These are phyloP conservation scores for Crotalaria pallida DNA, from an alignment of 306 rosid genomes.

Conservation along the genomic window DNA sequence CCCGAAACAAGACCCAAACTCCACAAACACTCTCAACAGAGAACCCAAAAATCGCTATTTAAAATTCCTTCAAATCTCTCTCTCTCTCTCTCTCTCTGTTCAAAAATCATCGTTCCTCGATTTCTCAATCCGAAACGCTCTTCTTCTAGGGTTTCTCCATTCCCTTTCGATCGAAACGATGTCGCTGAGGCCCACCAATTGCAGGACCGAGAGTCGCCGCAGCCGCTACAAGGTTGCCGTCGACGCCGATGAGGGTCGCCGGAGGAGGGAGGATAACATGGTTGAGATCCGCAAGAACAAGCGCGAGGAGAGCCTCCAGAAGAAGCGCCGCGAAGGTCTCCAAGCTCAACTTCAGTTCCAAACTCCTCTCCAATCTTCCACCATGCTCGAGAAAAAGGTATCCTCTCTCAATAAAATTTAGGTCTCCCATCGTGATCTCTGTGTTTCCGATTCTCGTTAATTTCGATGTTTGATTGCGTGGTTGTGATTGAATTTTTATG, in stretches of 20 bases:
- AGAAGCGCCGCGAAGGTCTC: conserved; percentile 91
- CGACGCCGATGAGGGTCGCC: conserved; percentile 90
- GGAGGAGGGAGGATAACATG: conserved; percentile 85
- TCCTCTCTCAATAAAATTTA: not conserved
- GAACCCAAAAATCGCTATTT: conserved; percentile 22
- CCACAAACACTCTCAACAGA: not conserved
- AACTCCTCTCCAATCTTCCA: conserved; percentile 38
- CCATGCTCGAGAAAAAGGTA: conserved; percentile 72
- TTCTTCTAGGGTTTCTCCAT: conserved; percentile 32
- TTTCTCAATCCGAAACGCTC: conserved; percentile 18
- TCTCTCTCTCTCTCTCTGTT: not conserved
- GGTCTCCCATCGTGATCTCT: conserved; percentile 21
- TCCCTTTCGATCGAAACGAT: conserved; percentile 30
- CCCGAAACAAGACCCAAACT: conserved; percentile 6
- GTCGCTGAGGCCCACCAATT: conserved; percentile 85
- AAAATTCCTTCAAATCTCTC: conserved; percentile 17
- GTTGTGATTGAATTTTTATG: not conserved
- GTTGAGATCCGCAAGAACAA: conserved; percentile 94
- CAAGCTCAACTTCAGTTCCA: conserved; percentile 65
- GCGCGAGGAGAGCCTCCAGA: conserved; percentile 81
- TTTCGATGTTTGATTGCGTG: not conserved
- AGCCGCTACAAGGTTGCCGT: conserved; percentile 91
- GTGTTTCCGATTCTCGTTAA: not conserved
- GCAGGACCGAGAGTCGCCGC: conserved; percentile 87
- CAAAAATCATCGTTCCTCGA: conserved; percentile 14